These are phyloP conservation scores for Cynara cardunculus DNA, from an alignment of 129 eudicot species.

Conservation along the genomic window DNA sequence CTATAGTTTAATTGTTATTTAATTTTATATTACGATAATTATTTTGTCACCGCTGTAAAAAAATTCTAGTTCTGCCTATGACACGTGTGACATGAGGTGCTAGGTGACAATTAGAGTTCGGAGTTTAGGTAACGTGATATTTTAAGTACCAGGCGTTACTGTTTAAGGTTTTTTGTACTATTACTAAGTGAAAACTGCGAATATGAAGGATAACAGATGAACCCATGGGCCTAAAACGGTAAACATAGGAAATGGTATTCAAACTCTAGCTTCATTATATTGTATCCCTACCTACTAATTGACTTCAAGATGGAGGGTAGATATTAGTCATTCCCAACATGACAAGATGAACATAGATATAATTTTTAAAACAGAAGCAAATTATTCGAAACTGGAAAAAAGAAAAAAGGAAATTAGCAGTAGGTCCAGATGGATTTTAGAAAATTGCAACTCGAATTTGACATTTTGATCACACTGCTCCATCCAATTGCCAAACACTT, in stretches of 20 bases:
- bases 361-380: too few relatives aligned
- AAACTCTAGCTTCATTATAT: neutral
- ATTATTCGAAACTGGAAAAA: too few relatives aligned
- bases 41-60: neutral
- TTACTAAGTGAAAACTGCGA: neutral
- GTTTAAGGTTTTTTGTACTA: neutral
- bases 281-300: neutral
- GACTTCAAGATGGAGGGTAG: neutral
- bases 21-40: neutral
- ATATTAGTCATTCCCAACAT: too few relatives aligned
- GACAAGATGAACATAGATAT: too few relatives aligned
- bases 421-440: too few relatives aligned
- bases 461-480: too few relatives aligned
- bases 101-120: neutral
- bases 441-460: too few relatives aligned
- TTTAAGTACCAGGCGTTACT: neutral
- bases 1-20: neutral
- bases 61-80: neutral
- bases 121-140: neutral
- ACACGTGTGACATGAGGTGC: neutral
- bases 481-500: too few relatives aligned
- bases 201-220: neutral
- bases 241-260: neutral
- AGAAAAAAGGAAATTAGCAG: too few relatives aligned
- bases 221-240: neutral